Base-by-base conservation (phyloP, 2,329 filamentous ascomycete species). In the Diaporthe amygdali region DNA sequence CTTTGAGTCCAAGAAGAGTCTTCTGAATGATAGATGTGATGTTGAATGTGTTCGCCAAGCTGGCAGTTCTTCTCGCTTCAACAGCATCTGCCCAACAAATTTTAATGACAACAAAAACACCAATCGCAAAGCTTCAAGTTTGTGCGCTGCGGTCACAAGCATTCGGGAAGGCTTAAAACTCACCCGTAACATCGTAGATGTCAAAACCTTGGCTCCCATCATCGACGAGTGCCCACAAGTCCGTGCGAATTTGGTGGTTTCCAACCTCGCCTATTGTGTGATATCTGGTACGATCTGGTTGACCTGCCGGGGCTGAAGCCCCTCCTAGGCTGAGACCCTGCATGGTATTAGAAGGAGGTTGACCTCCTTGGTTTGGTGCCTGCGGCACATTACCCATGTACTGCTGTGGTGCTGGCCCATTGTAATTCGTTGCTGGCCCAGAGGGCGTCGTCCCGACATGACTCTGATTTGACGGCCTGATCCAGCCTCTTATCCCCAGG, bases 81-180 rank as follows among this genome's bases (percentile, higher is more conserved):
- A 44, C 39, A 25, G 22, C 20, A 2, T 49, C 59, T 64, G 44
- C n/a, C 2, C 30, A 49, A 15, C 8, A 10, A 20, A 6, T 2
- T 5, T 63, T 14, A 63, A 27, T 37, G 5, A 37, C 7, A 3
- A 15, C n/a, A 27, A 4, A 27, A 2, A 8, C 7, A 6, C 22
- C 7, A 25, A 7, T n/a, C n/a, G n/a, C n/a, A 30, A 4, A 17
- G 27, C 15, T 12, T 15, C 5, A n/a, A n/a, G n/a, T n/a, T 17
- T 20, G 0, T 7, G 7, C 9, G 5, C 0, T n/a, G 0, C 2
- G 3, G 22, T 5, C 12, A 17, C 7, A 10, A 2, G 7, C 7
- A 2, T 25, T 27, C 10, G 1, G 1, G 10, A 34, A 9, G 30
- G 9, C 12, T 10, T 15, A 12, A 34, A 10, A 49, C 59, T 6